Conservation (phyloP, 2,329 filamentous ascomycete species). For the Biscogniauxia mediterranea region DNA sequence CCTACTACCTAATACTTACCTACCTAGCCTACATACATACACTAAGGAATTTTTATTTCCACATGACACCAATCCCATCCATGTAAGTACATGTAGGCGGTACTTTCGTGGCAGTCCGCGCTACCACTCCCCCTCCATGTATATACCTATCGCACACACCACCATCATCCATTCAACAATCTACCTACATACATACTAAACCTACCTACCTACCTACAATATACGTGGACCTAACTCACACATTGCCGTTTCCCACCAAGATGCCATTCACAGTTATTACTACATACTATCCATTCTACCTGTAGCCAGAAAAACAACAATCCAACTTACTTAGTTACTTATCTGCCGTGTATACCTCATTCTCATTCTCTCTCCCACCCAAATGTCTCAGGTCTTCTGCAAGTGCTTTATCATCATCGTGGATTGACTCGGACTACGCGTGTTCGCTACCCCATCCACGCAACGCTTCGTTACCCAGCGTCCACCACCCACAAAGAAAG, state of each 20-base stretch:
- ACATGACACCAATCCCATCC: not conserved
- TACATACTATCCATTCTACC: not conserved
- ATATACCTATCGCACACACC: not conserved
- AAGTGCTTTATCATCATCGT: slow-evolving; percentile 1
- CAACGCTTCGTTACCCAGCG: not conserved
- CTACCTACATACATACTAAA: too few relatives aligned
- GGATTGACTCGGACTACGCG: not conserved
- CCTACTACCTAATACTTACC: not conserved
- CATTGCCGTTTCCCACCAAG: not conserved
- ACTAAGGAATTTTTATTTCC: not conserved
- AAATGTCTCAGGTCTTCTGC: slow-evolving; percentile 3
- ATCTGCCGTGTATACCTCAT: not conserved
- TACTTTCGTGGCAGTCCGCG: not conserved
- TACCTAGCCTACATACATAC: not conserved
- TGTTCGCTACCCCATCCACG: not conserved
- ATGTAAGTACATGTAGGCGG: not conserved
- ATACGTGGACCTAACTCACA: not conserved
- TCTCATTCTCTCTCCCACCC: not conserved
- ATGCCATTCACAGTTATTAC: not conserved
- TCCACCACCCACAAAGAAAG: not conserved
- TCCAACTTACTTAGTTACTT: too few relatives aligned
- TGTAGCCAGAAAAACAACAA: not conserved
- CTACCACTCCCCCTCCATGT: not conserved
- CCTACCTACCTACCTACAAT: not conserved
- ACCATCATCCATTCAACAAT: not conserved